Percentiles rank a stretch among this genome's conserved stretches.
These are phyloP conservation scores for Thelonectria blattea DNA, from an alignment of 2,329 filamentous ascomycete genomes.

Conservation along the genomic window DNA sequence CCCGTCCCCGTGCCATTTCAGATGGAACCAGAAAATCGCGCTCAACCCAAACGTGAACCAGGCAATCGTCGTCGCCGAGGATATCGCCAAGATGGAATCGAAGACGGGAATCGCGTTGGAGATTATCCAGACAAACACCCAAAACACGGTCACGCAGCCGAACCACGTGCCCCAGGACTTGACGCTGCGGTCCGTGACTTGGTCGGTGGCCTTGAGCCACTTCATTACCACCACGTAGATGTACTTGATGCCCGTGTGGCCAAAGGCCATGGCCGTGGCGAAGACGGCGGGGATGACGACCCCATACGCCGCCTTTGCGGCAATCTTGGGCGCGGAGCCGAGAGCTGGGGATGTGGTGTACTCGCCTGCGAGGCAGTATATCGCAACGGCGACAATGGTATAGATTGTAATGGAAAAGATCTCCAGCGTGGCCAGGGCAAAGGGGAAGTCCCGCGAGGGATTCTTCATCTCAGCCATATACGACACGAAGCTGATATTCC, in stretches of 20 bases:
- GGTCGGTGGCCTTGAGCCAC: conserved; percentile 39
- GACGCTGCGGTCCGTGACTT: conserved; percentile 40
- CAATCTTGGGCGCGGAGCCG: conserved; percentile 40
- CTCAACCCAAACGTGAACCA: conserved; percentile 46
- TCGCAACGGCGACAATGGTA: conserved; percentile 40
- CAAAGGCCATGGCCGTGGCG: conserved; percentile 41
- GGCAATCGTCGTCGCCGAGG: conserved; percentile 43
- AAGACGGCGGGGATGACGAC: conserved; percentile 41
- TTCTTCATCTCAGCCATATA: conserved; percentile 45
- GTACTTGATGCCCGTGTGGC: conserved; percentile 43
- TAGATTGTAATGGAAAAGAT: conserved; percentile 43
- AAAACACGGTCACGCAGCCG: conserved; percentile 40
- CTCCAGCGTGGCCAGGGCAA: conserved; percentile 41
- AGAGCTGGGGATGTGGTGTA: conserved; percentile 43
- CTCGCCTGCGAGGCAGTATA: conserved; percentile 43
- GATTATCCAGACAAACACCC: conserved; percentile 42
- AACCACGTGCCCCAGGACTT: conserved; percentile 46
- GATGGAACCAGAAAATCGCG: conserved; percentile 44
- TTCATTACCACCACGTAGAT: conserved; percentile 43
- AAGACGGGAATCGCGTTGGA: conserved; percentile 46
- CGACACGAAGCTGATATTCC: conserved; percentile 40
- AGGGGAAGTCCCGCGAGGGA: conserved; percentile 41
- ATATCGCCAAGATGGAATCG: conserved; percentile 45
- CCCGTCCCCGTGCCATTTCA: conserved; percentile 38
- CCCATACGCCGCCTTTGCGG: conserved; percentile 43